Percentiles rank a stretch among this genome's conserved stretches.
These are phyloP conservation scores for Globisporangium nodosum DNA, from an alignment of 352 stramenopile species.

Conservation along the genomic window DNA sequence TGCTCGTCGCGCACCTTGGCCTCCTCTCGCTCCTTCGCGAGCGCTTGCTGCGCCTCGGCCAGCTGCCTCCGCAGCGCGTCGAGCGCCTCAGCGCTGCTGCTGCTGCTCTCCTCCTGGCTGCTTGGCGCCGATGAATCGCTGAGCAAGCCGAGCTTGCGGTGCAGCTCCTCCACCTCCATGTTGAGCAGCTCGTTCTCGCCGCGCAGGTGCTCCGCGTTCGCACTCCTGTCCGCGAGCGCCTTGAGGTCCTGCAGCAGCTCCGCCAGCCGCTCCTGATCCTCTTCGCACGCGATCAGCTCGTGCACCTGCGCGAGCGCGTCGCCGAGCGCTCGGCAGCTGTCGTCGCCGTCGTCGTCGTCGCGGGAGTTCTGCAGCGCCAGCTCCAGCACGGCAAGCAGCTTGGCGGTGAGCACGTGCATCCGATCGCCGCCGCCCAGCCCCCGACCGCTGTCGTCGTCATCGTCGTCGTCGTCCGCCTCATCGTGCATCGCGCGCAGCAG, in stretches of 20 bases:
- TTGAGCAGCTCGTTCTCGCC: conserved; percentile 38
- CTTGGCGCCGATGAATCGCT: background rate
- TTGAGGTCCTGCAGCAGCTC: conserved; percentile 30
- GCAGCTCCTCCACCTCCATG: conserved; percentile 37
- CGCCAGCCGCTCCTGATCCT: conserved; percentile 17
- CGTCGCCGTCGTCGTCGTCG: conserved; percentile 10
- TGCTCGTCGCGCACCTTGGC: conserved; percentile 15
- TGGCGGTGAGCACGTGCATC: background rate
- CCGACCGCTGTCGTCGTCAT: background rate
- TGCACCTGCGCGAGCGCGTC: conserved; percentile 22
- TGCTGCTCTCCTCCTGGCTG: conserved; percentile 4
- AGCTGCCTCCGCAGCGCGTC: conserved; percentile 2
- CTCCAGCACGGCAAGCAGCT: conserved; percentile 28
- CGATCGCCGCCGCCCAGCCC: background rate
- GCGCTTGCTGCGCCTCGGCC: background rate
- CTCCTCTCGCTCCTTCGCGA: conserved; percentile 12
- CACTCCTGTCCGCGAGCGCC: conserved; percentile 17
- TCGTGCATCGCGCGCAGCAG: conserved; percentile 12
- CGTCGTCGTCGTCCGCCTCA: background rate
- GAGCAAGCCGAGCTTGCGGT: conserved; percentile 11
- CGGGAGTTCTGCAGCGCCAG: conserved; percentile 22
- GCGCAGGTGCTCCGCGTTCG: conserved; percentile 17
- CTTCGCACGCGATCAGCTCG: conserved; percentile 13
- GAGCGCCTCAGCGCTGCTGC: conserved; percentile 1
- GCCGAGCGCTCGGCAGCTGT: conserved; percentile 13